Evolutionary conservation across 176 grass and related monocot species (phyloP), one percentile per base, ranked within the genome.

Genomic region (Luzula sylvatica): DNA sequence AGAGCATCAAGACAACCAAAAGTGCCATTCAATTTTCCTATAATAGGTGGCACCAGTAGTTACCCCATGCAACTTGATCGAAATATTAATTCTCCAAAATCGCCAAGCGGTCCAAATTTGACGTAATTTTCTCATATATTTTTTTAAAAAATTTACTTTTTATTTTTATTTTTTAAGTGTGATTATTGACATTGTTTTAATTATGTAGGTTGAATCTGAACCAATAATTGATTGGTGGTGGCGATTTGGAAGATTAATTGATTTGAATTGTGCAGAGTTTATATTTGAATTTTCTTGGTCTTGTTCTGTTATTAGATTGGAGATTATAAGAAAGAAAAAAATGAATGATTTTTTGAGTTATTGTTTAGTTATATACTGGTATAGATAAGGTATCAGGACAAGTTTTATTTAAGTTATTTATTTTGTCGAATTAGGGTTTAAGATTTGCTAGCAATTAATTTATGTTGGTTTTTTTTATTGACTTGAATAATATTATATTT

Each of bases 131-230:
- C 64, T 26, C 21, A 53, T 18, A 0, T 53, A 8, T 22, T 25
- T 26, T 18, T 9, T 28, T 15, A 29, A 20, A 46, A 46, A 12
- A 13, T 13, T 4, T 17, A 46, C 9, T 35, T 7, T 7, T 35
- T 35, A 35, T 32, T 32, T 3, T 8, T 32, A 32, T 32, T 58
- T 15, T 20, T 23, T 41, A 58, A 40, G 14, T 57, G 39, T 57
- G 39, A 20, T 62, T 46, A 47, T 11, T 60, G 35, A 60, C 13
- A 60, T 19, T 30, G 28, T 20, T 27, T 14, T 12, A 47, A 63
- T 63, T 47, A 47, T 64, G 60, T 42, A 64, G 60, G 20, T 49
- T 64, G 26, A 64, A 64, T 25, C 60, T 64, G 43, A 64, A 47
- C 60, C 29, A 64, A 27, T 30, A 42, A 19, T 47, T 22, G 17